A percentile compares a stretch with the other conserved stretches of the same genome.
Conservation (phyloP, 2,329 filamentous ascomycete genomes). For the Aschersonia sp. region DNA sequence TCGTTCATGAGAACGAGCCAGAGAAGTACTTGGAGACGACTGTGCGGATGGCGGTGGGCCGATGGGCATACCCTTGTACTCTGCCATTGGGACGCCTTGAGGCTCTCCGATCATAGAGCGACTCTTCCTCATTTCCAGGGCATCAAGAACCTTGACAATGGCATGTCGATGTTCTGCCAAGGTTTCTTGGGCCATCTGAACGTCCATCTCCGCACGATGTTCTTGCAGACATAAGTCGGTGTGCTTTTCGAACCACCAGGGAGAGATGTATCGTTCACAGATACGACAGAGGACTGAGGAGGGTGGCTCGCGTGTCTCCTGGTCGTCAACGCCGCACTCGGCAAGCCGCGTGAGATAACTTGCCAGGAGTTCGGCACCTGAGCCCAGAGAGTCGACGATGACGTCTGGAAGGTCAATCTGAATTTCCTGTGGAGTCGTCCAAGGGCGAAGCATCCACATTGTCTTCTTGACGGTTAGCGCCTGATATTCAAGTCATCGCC, state of each 20-base stretch:
- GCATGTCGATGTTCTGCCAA: conserved; percentile 84
- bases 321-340: conserved; percentile 65
- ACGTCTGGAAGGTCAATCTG: conserved; percentile 85
- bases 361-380: conserved; percentile 86
- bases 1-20: conserved; percentile 56
- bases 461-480: conserved; percentile 39
- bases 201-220: conserved; percentile 92
- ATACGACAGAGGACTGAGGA: conserved; percentile 90
- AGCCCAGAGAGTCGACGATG: conserved; percentile 84
- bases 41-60: conserved; percentile 59
- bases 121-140: conserved; percentile 65
- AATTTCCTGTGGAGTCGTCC: conserved; percentile 75
- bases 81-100: conserved; percentile 41
- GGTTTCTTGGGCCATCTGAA: conserved; percentile 88
- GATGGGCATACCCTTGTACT: conserved; percentile 81
- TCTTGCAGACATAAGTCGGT: conserved; percentile 93
- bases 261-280: conserved; percentile 90
- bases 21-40: conserved; percentile 57
- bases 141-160: conserved; percentile 90
- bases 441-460: conserved; percentile 99
- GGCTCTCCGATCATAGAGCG: conserved; percentile 44
- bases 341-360: conserved; percentile 84
- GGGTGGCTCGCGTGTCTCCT: conserved; percentile 63
- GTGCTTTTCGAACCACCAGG: conserved; percentile 99
- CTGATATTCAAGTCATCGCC: neutral